A percentile compares a stretch with the other conserved stretches of the same genome.
Conservation (phyloP, 2,329 filamentous ascomycete genomes). For the Aspergillus luchuensis region DNA sequence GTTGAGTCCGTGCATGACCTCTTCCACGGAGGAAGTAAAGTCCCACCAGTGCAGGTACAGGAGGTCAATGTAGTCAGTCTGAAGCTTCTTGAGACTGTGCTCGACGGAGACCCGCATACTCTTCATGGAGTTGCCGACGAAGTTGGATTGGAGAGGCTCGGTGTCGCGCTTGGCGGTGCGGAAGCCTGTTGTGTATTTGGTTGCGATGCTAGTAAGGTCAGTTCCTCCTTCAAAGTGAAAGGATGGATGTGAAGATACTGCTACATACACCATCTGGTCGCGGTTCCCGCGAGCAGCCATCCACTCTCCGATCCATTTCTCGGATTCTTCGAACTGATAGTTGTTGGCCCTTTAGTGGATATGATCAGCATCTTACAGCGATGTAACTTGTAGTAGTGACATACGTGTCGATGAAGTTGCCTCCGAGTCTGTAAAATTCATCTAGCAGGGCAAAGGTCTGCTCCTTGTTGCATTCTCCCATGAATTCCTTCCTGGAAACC, state of each 20-base stretch:
- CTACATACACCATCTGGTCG: slow-evolving; percentile 70
- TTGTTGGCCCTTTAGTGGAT: slow-evolving; percentile 48
- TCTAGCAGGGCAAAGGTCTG: slow-evolving; percentile 65
- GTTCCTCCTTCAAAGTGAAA: neutral
- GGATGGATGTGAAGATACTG: slow-evolving; percentile 42
- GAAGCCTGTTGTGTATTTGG: slow-evolving; percentile 67
- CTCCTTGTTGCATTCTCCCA: slow-evolving; percentile 66
- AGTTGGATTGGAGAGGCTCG: slow-evolving; percentile 37
- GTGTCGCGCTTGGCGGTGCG: slow-evolving; percentile 43
- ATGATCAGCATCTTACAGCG: neutral
- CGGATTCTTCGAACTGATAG: slow-evolving; percentile 65
- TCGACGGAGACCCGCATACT: slow-evolving; percentile 47
- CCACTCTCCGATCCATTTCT: slow-evolving; percentile 69
- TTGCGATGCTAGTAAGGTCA: slow-evolving; percentile 52
- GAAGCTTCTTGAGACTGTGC: slow-evolving; percentile 52
- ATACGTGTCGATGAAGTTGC: slow-evolving; percentile 72
- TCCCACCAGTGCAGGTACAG: slow-evolving; percentile 21
- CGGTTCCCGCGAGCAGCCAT: slow-evolving; percentile 62
- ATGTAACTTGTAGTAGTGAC: neutral
- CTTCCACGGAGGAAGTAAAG: slow-evolving; percentile 15
- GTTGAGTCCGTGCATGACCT: slow-evolving; percentile 18
- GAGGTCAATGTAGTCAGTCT: slow-evolving; percentile 52
- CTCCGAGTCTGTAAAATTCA: slow-evolving; percentile 63
- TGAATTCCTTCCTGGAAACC: slow-evolving; percentile 22
- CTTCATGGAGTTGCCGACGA: slow-evolving; percentile 47